Evolutionary conservation across 2,329 filamentous ascomycete genomes (phyloP), one percentile per base, ranked within the genome.

Genomic region (Sclerotinia nivalis): DNA sequence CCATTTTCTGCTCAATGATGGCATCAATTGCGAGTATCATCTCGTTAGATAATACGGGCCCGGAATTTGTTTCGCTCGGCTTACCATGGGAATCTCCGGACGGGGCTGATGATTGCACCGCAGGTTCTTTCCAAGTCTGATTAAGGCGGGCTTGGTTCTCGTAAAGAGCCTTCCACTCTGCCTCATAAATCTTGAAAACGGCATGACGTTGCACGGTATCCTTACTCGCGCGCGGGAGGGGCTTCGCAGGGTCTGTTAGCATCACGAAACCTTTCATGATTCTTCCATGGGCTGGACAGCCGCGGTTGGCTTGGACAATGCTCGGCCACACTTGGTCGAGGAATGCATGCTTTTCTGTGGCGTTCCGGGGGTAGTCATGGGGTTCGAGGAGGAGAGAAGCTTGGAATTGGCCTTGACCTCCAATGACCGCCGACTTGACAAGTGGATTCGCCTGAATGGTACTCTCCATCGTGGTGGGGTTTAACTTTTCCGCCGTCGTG

Each of bases 221-320:
- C 49, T 66, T 70, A 49, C 68, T 55, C 8, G 68, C 68, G n/a
- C 68, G 50, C 25, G 60, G 37, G 10, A 65, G 40, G 34, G 68
- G 68, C 49, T 60, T 65, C 5, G 43, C n/a, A 37, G 68, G n/a
- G 18, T 56, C 25, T 31, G 68, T 50, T 10, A 65, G 22, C 34
- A 69, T 28, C 12, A 69, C 50, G 25, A 69, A 65, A 50, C 25
- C 40, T 22, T 65, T 65, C 60, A 59, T 28, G 40, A 70, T 66
- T 43, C 60, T n/a, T 20, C 61, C 61, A 34, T 70, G 68, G 2
- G 52, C 68, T 13, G 68, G 61, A 40, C 40, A 59, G 22, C 50
- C 34, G 25, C 34, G 37, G 25, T 66, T 70, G 15, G 68, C 68
- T 15, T 28, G 37, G 28, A 60, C 43, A 22, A 66, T 45, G 22